A percentile compares a stretch with the other conserved stretches of the same genome.
Conservation (phyloP, 2,329 filamentous ascomycete genomes). For the Sarocladium strictum region DNA sequence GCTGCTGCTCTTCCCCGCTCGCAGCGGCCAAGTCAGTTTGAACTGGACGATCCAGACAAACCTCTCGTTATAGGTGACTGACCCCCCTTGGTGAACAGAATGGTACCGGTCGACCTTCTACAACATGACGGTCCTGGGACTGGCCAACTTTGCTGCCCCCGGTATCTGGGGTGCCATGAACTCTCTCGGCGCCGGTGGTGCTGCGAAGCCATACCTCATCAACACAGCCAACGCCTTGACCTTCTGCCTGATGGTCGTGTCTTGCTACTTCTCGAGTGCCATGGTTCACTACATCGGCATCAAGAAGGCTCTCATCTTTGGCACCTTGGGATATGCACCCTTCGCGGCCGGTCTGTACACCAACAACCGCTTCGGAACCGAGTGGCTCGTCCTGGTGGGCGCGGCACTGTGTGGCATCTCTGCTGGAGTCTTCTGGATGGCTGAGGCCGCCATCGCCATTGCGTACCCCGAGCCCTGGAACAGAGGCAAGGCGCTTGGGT, state of each 20-base stretch:
- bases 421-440: constrained; percentile 70
- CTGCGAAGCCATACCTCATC: constrained; percentile 58
- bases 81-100: constrained; percentile 16
- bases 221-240: constrained; percentile 67
- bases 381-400: constrained; percentile 65
- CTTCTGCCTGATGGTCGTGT: constrained; percentile 67
- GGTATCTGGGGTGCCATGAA: constrained; percentile 73
- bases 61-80: no score
- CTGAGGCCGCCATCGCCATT: constrained; percentile 67
- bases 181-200: constrained; percentile 63
- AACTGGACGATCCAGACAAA: no score
- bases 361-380: constrained; percentile 63
- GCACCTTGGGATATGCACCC: constrained; percentile 65
- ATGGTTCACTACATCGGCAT: constrained; percentile 65
- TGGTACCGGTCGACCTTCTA: constrained; percentile 69
- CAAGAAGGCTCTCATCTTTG: constrained; percentile 64
- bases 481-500: constrained; percentile 57
- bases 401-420: constrained; percentile 64
- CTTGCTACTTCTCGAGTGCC: constrained; percentile 59
- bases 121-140: constrained; percentile 64
- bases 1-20: neutral
- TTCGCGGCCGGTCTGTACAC: constrained; percentile 66
- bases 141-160: constrained; percentile 65
- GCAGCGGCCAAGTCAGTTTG: neutral
- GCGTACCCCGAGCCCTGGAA: constrained; percentile 67